These are phyloP conservation scores for Leptographium galeiforme DNA, from an alignment of 2,329 filamentous ascomycete species.

Conservation along the genomic window DNA sequence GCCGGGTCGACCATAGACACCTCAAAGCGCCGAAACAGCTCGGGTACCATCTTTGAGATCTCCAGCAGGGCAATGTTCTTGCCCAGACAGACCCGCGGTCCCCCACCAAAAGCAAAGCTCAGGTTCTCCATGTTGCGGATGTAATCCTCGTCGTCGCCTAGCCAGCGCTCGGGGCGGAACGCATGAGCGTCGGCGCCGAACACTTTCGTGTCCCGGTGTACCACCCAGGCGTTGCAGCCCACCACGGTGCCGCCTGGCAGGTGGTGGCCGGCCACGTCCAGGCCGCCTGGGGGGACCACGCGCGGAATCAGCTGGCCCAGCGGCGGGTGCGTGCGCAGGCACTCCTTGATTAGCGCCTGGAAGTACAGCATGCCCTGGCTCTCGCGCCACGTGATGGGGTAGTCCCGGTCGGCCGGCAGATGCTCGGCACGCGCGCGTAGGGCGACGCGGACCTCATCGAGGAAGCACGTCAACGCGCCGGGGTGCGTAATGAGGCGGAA, in stretches of 20 bases:
- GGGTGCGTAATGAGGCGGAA: constrained; percentile 48
- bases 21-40: not conserved
- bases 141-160: not conserved
- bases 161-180: constrained; percentile 15
- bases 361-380: constrained; percentile 44
- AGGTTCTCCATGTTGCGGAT: not conserved
- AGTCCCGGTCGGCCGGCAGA: constrained; percentile 10
- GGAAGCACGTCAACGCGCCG: constrained; percentile 29
- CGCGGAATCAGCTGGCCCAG: constrained; percentile 44
- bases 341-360: constrained; percentile 39
- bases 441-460: constrained; percentile 31
- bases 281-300: constrained; percentile 29
- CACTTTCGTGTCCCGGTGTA: constrained; percentile 25
- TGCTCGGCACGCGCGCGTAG: constrained; percentile 27
- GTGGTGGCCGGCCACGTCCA: constrained; percentile 18
- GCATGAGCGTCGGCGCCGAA: constrained; percentile 23
- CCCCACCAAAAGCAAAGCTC: constrained; percentile 34
- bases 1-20: not conserved
- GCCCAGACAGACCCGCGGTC: constrained; percentile 40
- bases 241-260: constrained; percentile 25
- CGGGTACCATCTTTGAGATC: constrained; percentile 20
- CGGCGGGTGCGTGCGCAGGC: constrained; percentile 48
- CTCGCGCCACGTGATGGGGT: constrained; percentile 17
- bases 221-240: constrained; percentile 45
- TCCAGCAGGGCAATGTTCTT: constrained; percentile 27